These are phyloP conservation scores for Gossypium herbaceum DNA, from an alignment of 345 rosid genomes.

Conservation along the genomic window DNA sequence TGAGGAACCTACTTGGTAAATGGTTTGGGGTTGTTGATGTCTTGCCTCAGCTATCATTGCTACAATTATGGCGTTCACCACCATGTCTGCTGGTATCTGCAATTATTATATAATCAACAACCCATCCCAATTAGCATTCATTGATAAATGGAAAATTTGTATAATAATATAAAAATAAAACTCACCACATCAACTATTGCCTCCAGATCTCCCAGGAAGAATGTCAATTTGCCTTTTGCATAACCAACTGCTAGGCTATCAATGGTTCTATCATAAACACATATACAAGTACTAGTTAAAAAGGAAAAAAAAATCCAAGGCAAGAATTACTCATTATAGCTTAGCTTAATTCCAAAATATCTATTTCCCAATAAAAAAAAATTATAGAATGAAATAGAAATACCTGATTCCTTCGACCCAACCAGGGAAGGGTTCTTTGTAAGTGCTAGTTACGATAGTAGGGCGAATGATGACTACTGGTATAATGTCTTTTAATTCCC, in stretches of 20 bases:
- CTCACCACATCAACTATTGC: constrained; percentile 66
- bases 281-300: neutral
- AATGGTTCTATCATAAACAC: constrained; percentile 48
- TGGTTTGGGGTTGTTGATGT: constrained; percentile 18
- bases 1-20: constrained; percentile 83
- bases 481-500: constrained; percentile 35
- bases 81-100: constrained; percentile 88
- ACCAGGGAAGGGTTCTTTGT: constrained; percentile 72
- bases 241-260: constrained; percentile 69
- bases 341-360: neutral
- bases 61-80: constrained; percentile 61
- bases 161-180: neutral
- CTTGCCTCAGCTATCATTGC: constrained; percentile 49
- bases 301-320: neutral
- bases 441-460: constrained; percentile 65
- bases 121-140: no score
- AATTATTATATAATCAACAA: neutral
- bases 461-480: constrained; percentile 64
- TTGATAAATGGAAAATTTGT: neutral
- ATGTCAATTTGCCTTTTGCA: constrained; percentile 73
- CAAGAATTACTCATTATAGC: neutral
- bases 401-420: constrained; percentile 84
- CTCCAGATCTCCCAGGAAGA: constrained; percentile 60
- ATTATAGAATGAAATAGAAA: no score
- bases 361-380: no score